A percentile compares a stretch with the other conserved stretches of the same genome.
phyloP scores from a whole-genome alignment of 805 yeast species.

The Cyberlindnera subsufficiens region DNA sequence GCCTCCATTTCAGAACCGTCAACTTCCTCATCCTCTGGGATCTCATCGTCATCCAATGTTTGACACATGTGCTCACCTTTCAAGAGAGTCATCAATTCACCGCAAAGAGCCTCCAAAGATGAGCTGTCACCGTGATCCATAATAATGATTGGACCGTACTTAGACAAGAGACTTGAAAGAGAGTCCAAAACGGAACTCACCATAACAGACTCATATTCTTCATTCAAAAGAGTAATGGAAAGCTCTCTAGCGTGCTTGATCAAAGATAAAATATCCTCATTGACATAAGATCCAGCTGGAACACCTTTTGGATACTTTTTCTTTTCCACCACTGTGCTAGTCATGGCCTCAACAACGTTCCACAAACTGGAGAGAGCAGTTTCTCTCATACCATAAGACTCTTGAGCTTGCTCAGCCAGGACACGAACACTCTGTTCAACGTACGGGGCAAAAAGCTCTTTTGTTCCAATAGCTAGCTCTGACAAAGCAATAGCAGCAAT shows the following conservation, averaged over 20 bases:
- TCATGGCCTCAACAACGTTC: slow-evolving; percentile 73
- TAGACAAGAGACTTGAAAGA: slow-evolving; percentile 58
- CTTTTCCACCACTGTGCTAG: slow-evolving; percentile 42
- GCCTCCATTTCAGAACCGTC: slow-evolving; percentile 59
- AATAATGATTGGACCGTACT: slow-evolving; percentile 66
- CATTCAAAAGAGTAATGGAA: slow-evolving; percentile 57
- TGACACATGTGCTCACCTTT: slow-evolving; percentile 84
- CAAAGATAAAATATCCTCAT: slow-evolving; percentile 49
- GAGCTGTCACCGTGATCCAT: slow-evolving; percentile 54
- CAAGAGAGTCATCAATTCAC: slow-evolving; percentile 64
- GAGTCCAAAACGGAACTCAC: slow-evolving; percentile 74
- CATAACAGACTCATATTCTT: slow-evolving; percentile 81
- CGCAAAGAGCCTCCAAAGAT: slow-evolving; percentile 62
- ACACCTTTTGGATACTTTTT: slow-evolving; percentile 57
- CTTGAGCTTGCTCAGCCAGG: slow-evolving; percentile 67
- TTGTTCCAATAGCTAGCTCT: slow-evolving; percentile 85
- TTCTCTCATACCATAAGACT: slow-evolving; percentile 87
- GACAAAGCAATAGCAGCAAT: slow-evolving; percentile 87
- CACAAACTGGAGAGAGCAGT: slow-evolving; percentile 78
- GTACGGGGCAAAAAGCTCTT: slow-evolving; percentile 70
- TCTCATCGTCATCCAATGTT: slow-evolving; percentile 61
- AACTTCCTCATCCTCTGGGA: slow-evolving; percentile 44
- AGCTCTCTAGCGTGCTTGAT: slow-evolving; percentile 61
- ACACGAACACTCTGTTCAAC: slow-evolving; percentile 64
- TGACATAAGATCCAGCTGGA: slow-evolving; percentile 55